Evolutionary conservation across 73 alveolate genomes (phyloP).

Genomic region (Symbiodinium natans): DNA sequence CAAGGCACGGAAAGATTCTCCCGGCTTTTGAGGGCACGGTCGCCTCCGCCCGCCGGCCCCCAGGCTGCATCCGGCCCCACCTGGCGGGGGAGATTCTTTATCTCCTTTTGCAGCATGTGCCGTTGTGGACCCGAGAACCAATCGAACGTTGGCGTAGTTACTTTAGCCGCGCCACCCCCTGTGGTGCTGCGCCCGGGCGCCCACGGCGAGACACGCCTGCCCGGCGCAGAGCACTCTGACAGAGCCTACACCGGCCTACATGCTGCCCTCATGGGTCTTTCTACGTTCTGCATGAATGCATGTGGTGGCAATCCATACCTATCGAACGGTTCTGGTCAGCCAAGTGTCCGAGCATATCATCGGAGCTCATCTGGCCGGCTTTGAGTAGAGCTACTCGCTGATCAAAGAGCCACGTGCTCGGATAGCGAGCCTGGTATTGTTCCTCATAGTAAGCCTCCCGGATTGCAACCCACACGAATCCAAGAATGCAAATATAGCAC

Average conservation of each 20-base stretch:
- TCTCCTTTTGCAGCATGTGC: too few species aligned
- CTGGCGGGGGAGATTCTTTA: too few species aligned
- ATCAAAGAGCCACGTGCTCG: conserved; percentile 68
- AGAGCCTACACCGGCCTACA: too few species aligned
- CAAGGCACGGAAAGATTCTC: conserved; percentile 63
- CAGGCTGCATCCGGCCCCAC: conserved; percentile 76
- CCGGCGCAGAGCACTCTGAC: background rate
- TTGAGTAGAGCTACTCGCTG: conserved; percentile 54
- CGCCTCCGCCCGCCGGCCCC: conserved; percentile 93
- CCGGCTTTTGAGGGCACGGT: conserved; percentile 60
- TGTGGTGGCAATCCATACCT: too few species aligned
- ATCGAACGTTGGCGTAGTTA: too few species aligned
- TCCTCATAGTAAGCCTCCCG: conserved; percentile 42
- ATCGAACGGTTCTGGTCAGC: too few species aligned
- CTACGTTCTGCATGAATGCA: too few species aligned
- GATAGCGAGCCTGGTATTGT: conserved; percentile 61
- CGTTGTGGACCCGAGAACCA: too few species aligned
- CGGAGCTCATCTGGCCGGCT: conserved; percentile 19
- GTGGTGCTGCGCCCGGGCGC: background rate
- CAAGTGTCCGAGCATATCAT: background rate
- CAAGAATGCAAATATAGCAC: too few species aligned
- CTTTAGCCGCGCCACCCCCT: background rate
- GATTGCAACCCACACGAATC: too few species aligned
- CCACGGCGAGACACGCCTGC: background rate
- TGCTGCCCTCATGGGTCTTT: too few species aligned